Conservation (phyloP, 23 red algal species). For the Agarophyton chilense region DNA sequence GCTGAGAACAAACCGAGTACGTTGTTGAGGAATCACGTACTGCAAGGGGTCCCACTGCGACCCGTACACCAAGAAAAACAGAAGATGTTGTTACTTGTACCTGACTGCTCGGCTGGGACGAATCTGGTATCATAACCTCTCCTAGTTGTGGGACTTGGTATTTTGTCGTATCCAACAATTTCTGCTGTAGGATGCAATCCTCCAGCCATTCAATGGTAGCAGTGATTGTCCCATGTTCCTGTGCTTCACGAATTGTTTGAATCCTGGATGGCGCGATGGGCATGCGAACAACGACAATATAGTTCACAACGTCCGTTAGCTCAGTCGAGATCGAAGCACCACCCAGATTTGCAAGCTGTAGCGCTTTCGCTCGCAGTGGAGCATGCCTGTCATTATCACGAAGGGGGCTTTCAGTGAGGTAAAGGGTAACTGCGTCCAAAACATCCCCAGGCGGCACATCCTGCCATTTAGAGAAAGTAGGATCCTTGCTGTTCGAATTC, state of each 20-base stretch:
- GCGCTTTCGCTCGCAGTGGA: slow-evolving; percentile 47
- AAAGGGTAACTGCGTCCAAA: slow-evolving; percentile 38
- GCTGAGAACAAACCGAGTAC: slow-evolving; percentile 1
- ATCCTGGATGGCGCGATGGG: slow-evolving; percentile 36
- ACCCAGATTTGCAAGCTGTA: slow-evolving; percentile 13
- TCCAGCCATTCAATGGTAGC: slow-evolving; percentile 47
- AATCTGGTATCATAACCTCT: not conserved
- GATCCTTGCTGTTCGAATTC: not conserved
- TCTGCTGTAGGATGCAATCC: slow-evolving; percentile 32
- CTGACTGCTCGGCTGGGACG: slow-evolving; percentile 21
- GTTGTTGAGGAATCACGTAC: slow-evolving; percentile 4
- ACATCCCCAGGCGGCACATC: not conserved
- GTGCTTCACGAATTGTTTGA: not conserved
- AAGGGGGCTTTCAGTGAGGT: slow-evolving; percentile 41
- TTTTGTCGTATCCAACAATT: slow-evolving; percentile 16
- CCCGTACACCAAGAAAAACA: slow-evolving; percentile 38
- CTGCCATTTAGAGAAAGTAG: not conserved
- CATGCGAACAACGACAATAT: slow-evolving; percentile 41
- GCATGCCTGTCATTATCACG: slow-evolving; percentile 36
- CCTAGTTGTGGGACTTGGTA: not conserved
- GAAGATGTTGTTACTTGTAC: slow-evolving; percentile 15
- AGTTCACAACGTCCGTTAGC: slow-evolving; percentile 29
- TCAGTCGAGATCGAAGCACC: slow-evolving; percentile 37
- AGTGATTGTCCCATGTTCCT: not conserved
- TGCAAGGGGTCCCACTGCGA: slow-evolving; percentile 41